Conservation (phyloP, 1,284 basidiomycete species). For the Gymnopus androsaceus region DNA sequence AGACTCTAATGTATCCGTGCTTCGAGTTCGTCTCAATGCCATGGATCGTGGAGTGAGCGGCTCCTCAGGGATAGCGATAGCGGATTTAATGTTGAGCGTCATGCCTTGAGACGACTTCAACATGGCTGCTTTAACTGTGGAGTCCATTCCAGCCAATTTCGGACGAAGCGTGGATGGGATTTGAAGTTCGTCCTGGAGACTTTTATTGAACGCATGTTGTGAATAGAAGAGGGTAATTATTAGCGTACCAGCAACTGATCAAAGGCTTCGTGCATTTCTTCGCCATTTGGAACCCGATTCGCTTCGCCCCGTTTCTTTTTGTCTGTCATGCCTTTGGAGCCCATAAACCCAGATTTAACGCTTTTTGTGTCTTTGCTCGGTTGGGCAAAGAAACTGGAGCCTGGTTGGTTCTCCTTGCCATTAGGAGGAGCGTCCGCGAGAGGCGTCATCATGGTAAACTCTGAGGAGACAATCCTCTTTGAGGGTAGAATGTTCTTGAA, state of each 20-base stretch:
- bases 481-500: conserved; percentile 75
- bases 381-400: conserved; percentile 24
- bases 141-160: conserved; percentile 77
- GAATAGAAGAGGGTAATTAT: conserved; percentile 24
- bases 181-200: conserved; percentile 75
- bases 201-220: neutral
- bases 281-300: conserved; percentile 39
- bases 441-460: conserved; percentile 71
- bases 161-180: conserved; percentile 76
- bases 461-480: conserved; percentile 59
- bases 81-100: conserved; percentile 43
- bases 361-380: conserved; percentile 18
- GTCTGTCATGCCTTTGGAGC: conserved; percentile 35
- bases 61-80: conserved; percentile 31
- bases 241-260: conserved; percentile 64
- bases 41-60: conserved; percentile 36
- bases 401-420: conserved; percentile 68
- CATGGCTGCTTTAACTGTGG: conserved; percentile 87
- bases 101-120: conserved; percentile 79
- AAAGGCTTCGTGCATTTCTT: conserved; percentile 64
- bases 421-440: conserved; percentile 44
- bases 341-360: conserved; percentile 27
- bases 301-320: conserved; percentile 43
- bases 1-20: conserved; percentile 66
- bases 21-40: conserved; percentile 62